Base-by-base conservation (phyloP, 148 eudicot genomes). In the Arbutus unedo region DNA sequence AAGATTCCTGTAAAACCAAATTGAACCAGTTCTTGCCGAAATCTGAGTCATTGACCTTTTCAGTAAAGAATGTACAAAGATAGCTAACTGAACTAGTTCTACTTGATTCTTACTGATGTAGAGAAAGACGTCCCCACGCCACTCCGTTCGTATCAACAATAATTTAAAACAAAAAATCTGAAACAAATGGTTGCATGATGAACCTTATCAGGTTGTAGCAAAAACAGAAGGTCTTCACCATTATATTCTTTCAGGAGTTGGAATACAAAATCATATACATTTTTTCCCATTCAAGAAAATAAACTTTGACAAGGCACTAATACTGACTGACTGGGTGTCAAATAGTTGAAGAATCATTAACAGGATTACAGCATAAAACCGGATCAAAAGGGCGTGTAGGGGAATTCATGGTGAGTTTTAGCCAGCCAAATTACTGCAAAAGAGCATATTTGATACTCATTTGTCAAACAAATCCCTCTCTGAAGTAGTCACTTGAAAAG, bases 401-500 rank as follows among this genome's bases (percentile, higher is more conserved):
- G 49, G 78, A 82, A 60, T 54, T 49, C 50, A 62, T 25, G 4
- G 13, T 6, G 5, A 19, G 18, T 51, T 55, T 41, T 45, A 51
- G 57, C 41, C 57, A 23, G 53, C 13, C 21, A 10, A 38, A 43
- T 21, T 15, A 13, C 43, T 31, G n/a, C 25, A 68, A 68, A 74
- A 67, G 43, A 54, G 19, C 31, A 6, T 18, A 38, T 57, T 73
- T 73, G 25, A n/a, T 81, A 10, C 43, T 18, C 79, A 74, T 74
- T 74, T 55, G 31, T 51, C 5, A 71, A 71, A 8, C 41, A 9
- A 10, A n/a, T 60, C 45, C n/a, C 54, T 54, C 15, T 53, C 15
- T 31, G 79, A 78, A 14, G 3, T 14, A 73, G 51, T 91, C 87
- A 96, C 71, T 96, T 92, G 85, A 96, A 94, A 59, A 90, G 78